Evolutionary conservation across 106 monocot genomes (phyloP).

Genomic region (Apostasia ramifera): DNA sequence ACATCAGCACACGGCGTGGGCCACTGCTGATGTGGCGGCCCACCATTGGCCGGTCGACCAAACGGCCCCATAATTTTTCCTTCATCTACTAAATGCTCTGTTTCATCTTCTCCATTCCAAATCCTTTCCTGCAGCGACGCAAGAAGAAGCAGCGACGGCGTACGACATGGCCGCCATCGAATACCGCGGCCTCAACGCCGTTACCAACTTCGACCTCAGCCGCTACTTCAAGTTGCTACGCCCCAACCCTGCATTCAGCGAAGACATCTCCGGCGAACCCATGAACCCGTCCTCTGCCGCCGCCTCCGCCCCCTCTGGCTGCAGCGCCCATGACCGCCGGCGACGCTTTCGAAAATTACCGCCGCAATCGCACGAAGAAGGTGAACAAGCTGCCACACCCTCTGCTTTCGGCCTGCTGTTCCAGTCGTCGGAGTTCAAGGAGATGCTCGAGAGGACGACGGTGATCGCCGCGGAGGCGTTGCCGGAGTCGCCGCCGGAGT

Average conservation of each 20-base stretch:
- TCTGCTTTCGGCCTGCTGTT: conserved; percentile 20
- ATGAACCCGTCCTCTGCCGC: neutral
- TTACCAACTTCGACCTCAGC: conserved; percentile 82
- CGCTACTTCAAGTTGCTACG: conserved; percentile 52
- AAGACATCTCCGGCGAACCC: neutral
- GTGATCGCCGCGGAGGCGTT: neutral
- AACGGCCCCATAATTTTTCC: too few species aligned
- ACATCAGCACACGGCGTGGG: too few species aligned
- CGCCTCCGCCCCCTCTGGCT: neutral
- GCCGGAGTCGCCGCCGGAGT: conserved; percentile 15
- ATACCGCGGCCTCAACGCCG: conserved; percentile 73
- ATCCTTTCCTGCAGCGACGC: conserved; percentile 11
- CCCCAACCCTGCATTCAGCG: conserved; percentile 2
- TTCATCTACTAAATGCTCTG: too few species aligned
- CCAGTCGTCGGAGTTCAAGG: conserved; percentile 26
- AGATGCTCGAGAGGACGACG: conserved; percentile 26
- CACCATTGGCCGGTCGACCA: too few species aligned
- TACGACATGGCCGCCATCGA: conserved; percentile 95
- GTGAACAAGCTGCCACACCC: neutral
- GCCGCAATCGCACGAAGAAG: too few species aligned
- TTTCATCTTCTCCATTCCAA: too few species aligned
- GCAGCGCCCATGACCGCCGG: neutral
- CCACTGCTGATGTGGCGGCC: too few species aligned
- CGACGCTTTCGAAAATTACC: too few species aligned
- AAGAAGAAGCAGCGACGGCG: conserved; percentile 81